A percentile compares a stretch with the other conserved stretches of the same genome.
phyloP scores from a whole-genome alignment of 495 filamentous ascomycete species.

The Aspergillus heteromorphus region DNA sequence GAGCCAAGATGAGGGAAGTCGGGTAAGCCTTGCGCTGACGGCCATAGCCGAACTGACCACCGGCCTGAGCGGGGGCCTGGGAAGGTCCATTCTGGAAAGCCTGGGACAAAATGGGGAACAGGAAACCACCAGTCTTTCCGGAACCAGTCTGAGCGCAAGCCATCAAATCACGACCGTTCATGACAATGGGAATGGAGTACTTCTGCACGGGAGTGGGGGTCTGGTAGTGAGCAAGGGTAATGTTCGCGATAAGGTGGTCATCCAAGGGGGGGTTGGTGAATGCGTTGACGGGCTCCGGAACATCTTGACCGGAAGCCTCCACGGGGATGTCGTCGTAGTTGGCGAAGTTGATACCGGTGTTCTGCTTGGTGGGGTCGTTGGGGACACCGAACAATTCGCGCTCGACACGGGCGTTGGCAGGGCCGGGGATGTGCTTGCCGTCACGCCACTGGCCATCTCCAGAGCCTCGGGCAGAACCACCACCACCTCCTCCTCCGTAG shows the following conservation, averaged over 20 bases:
- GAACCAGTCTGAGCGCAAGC: conserved; percentile 99
- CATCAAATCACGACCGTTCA: conserved; percentile 95
- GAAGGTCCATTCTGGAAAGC: conserved; percentile 86
- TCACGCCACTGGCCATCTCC: conserved; percentile 96
- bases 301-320: conserved; percentile 89
- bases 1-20: conserved; percentile 90
- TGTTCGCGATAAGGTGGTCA: conserved; percentile 84
- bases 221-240: conserved; percentile 87
- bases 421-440: conserved; percentile 91
- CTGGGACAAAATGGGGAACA: conserved; percentile 97
- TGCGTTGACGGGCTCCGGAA: conserved; percentile 81
- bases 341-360: conserved; percentile 98
- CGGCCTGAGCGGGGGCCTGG: conserved; percentile 51
- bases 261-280: conserved; percentile 96
- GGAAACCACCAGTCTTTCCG: conserved; percentile 98
- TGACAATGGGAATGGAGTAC: conserved; percentile 96
- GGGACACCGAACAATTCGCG: conserved; percentile 92
- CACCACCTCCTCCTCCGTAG: conserved; percentile 44
- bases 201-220: conserved; percentile 95
- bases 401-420: conserved; percentile 80
- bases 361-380: conserved; percentile 91
- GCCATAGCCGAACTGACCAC: conserved; percentile 63
- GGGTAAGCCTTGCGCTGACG: conserved; percentile 93
- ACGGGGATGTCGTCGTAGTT: conserved; percentile 99
- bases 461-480: conserved; percentile 59